Evolutionary conservation across 2,329 filamentous ascomycete genomes (phyloP).

Genomic region (Furcasterigmium furcatum): DNA sequence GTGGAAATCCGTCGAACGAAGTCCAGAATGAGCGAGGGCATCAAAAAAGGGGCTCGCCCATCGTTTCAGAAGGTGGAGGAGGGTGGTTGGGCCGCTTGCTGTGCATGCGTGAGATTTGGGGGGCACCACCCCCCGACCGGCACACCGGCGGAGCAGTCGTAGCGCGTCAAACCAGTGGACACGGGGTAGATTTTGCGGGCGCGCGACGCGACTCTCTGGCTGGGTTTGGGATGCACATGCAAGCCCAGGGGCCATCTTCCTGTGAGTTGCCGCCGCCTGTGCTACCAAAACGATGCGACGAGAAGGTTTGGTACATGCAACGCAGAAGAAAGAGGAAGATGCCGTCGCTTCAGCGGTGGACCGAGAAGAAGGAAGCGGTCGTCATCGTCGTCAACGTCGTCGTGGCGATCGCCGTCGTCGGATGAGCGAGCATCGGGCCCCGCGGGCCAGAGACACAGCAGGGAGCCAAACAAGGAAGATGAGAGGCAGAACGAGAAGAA

Average conservation of each 20-base stretch:
- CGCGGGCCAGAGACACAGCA: background rate
- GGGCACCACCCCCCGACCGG: constrained; percentile 2
- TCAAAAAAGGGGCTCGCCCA: constrained; percentile 12
- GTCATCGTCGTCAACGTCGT: background rate
- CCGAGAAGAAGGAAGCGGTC: background rate
- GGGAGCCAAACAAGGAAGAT: background rate
- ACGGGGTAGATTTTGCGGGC: background rate
- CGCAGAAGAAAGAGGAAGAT: background rate
- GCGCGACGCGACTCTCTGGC: background rate
- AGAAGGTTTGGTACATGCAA: background rate
- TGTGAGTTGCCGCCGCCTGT: background rate
- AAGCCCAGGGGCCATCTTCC: background rate
- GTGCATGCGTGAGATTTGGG: constrained; percentile 2
- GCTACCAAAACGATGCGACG: background rate
- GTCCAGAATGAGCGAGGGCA: constrained; percentile 7
- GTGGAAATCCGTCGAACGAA: background rate
- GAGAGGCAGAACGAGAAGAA: background rate
- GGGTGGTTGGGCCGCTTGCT: constrained; percentile 6
- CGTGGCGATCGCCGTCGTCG: background rate
- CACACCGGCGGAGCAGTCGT: background rate
- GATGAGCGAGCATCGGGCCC: background rate
- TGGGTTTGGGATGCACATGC: background rate
- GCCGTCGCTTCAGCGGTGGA: too few species aligned
- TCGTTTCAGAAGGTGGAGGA: constrained; percentile 13
- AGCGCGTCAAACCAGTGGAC: background rate